Conservation (phyloP, 2,329 filamentous ascomycete species). For the Arthrobotrys sphaeroides region DNA sequence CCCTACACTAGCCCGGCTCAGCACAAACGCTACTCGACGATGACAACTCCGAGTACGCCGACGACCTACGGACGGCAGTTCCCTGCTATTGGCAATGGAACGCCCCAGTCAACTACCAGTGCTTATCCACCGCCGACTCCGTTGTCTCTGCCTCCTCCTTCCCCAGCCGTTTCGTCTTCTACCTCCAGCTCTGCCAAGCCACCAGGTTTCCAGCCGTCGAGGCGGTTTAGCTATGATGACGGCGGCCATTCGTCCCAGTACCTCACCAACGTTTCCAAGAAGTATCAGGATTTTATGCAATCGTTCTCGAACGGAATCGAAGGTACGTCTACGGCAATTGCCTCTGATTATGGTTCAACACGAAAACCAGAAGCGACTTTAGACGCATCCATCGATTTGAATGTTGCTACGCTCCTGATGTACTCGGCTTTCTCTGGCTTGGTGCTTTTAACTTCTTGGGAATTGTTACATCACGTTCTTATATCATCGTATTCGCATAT, state of each 20-base stretch:
- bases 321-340: slow-evolving; percentile 54
- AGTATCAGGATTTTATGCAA: slow-evolving; percentile 32
- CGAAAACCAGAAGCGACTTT: slow-evolving; percentile 54
- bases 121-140: slow-evolving; percentile 41
- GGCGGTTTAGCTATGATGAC: slow-evolving; percentile 52
- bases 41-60: slow-evolving; percentile 24
- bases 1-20: slow-evolving; percentile 21
- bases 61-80: slow-evolving; percentile 10
- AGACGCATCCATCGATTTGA: slow-evolving; percentile 53
- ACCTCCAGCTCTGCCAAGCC: slow-evolving; percentile 23
- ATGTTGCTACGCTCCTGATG: slow-evolving; percentile 48
- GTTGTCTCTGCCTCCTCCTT: slow-evolving; percentile 35
- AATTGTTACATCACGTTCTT: background rate
- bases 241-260: slow-evolving; percentile 13
- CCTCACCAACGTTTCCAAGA: background rate
- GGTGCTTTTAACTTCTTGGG: background rate
- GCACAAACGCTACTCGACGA: slow-evolving; percentile 16
- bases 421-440: slow-evolving; percentile 11
- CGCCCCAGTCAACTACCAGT: slow-evolving; percentile 25
- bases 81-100: slow-evolving; percentile 2
- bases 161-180: slow-evolving; percentile 39
- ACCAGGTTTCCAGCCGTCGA: background rate
- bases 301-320: slow-evolving; percentile 37
- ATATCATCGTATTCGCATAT: too few species aligned
- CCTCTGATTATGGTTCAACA: slow-evolving; percentile 54